Base-by-base conservation (phyloP, 2,329 filamentous ascomycete genomes). In the Chaetomiaceae sp. region DNA sequence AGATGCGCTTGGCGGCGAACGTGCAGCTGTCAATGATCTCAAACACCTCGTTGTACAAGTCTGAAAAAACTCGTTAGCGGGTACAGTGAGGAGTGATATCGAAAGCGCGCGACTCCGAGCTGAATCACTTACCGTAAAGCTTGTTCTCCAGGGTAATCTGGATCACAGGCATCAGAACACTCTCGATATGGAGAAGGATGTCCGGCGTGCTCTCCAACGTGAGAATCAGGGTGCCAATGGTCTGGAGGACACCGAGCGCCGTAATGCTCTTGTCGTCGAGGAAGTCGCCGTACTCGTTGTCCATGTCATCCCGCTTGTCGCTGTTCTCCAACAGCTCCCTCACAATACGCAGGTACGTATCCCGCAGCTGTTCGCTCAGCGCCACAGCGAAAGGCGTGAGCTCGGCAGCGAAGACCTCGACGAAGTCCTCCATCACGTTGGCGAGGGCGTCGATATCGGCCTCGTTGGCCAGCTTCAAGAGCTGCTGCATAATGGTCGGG, bases 1-100 rank as follows among this genome's bases (percentile, higher is more conserved):
- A 96, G 57, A 98, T 97, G 48, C 81, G 79, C 74, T 97, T 98
- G 52, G 93, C 91, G 10, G 93, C 88, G 65, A 97, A 98, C 7
- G 93, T 98, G 74, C 93, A 98, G 74, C 89, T 96, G 66, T 98
- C 93, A 58, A 98, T 95, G 59, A 98, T 98, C 69, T 98, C 93
- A 58, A 98, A 98, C 5, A 97, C 82, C 65, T 98, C 93, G 64
- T 97, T 98, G 68, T 96, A 98, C 18, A 98, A 72, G 66, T 98
- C 85, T 85, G 51, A 18, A 34, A n/a, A n/a, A 27, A 20, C 7
- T 11, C 17, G 44, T 54, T 12, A 54, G 54, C 30, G 24, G 34
- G 8, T 14, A 17, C 7, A 14, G 9, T 29, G 10, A 9, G 27
- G 27, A 6, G 3, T 29, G 10, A 11, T 3, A 29, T 45, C 27